Conservation (phyloP, 176 grass and related monocot genomes). For the Oryza brachyantha region DNA sequence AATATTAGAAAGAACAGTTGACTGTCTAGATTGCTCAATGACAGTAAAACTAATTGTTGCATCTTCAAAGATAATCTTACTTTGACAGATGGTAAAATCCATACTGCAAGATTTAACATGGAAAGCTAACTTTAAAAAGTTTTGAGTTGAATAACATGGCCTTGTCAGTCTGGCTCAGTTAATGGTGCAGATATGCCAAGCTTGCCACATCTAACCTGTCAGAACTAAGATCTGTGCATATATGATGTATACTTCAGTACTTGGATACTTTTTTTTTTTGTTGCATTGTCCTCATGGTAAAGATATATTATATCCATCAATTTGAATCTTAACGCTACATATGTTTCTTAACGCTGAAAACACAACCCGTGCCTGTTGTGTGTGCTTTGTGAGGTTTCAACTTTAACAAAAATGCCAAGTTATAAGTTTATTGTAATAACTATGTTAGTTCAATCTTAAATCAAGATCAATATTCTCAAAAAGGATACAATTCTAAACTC, state of each 20-base stretch:
- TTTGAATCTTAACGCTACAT: neutral
- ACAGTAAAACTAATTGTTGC: neutral
- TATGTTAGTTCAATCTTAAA: neutral
- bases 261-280: neutral
- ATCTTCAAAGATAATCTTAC: neutral
- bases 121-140: neutral
- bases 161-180: neutral
- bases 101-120: constrained; percentile 13
- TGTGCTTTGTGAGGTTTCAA: neutral
- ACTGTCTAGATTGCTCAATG: neutral
- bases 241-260: neutral
- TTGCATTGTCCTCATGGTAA: neutral
- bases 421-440: constrained; percentile 6
- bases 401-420: neutral
- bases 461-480: neutral
- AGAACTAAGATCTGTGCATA: neutral
- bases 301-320: neutral
- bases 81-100: neutral
- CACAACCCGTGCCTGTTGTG: neutral
- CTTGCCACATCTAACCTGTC: neutral
- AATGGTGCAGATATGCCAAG: neutral
- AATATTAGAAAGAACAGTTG: neutral
- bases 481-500: neutral
- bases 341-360: neutral
- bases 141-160: neutral